Evolutionary conservation across 1,284 basidiomycete species (phyloP), one percentile per base, ranked within the genome.

Genomic region (Farysia itapuensis): DNA sequence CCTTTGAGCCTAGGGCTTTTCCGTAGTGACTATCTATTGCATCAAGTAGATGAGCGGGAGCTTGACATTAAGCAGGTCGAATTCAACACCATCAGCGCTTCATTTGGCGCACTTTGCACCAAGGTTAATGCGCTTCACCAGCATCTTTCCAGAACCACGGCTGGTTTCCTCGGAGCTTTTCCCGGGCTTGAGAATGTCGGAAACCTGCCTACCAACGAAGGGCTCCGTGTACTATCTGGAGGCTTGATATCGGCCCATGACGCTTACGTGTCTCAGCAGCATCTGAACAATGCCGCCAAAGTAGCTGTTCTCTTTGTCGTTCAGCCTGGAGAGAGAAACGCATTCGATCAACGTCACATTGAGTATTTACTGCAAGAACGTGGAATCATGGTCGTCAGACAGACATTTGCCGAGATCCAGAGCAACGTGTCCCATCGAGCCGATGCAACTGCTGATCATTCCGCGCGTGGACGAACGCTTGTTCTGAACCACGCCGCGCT

Each of bases 71-170:
- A 92, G 77, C 94, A 98, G 79, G 94, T 98, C 40, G 95, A 98
- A 77, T 95, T 97, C 79, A 98, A 98, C 77, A 97, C 94, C 5
- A 94, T 97, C 63, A 90, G 92, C 0, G 85, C 87, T 0, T 91
- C 90, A 1, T 96, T 97, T 73, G 94, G 92, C 1, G 77, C 85
- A 0, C 80, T 97, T 13, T 90, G 88, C 3, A 83, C 90, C 50
- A 83, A 82, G 31, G 82, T 84, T 6, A 83, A 86, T 14, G 83
- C 83, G 19, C 77, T 97, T 72, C 94, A 97, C 77, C 66, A 53
- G 79, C 67, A 57, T 15, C 34, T 70, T 12, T 20, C 53, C 6
- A n/a, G 18, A 12, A 54, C 48, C 1, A 51, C 58, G 11, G 43
- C 38, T 7, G n/a, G n/a, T n/a, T 48, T 50, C 35, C 30, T 51